Conservation (phyloP, 495 filamentous ascomycete genomes). For the Jackrogersella multiformis region DNA sequence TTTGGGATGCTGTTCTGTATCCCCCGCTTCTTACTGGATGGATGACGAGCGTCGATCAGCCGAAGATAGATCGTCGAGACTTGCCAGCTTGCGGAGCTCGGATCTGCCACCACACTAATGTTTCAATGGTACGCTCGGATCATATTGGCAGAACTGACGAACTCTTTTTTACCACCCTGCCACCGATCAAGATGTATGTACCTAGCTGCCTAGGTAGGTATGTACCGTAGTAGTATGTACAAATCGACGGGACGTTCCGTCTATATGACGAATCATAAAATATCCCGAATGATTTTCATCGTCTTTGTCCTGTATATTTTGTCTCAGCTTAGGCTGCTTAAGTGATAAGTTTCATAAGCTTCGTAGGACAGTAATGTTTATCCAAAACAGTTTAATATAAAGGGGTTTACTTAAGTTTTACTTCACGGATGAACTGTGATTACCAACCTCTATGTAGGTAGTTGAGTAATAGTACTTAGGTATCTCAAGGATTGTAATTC, state of each 20-base stretch:
- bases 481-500: too few relatives aligned
- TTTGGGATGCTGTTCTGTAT: slow-evolving; percentile 9
- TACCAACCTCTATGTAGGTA: too few relatives aligned
- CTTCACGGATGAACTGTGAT: too few relatives aligned
- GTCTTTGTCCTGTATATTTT: neutral
- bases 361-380: neutral
- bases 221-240: neutral
- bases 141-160: slow-evolving; percentile 6
- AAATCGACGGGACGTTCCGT: slow-evolving; percentile 6
- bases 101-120: slow-evolving; percentile 30
- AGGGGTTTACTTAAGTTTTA: too few relatives aligned
- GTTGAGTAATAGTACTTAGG: too few relatives aligned
- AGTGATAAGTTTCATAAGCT: neutral
- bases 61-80: slow-evolving; percentile 25
- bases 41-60: slow-evolving; percentile 15
- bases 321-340: neutral
- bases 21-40: slow-evolving; percentile 24
- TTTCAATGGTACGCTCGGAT: slow-evolving; percentile 35
- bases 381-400: too few relatives aligned
- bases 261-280: slow-evolving; percentile 2
- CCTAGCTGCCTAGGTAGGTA: too few relatives aligned
- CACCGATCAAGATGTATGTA: neutral
- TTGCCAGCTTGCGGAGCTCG: slow-evolving; percentile 16
- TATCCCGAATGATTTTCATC: slow-evolving; percentile 1
- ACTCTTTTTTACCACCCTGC: neutral